These are phyloP conservation scores for Septoria petroselini DNA, from an alignment of 2,329 filamentous ascomycete genomes.

Conservation along the genomic window DNA sequence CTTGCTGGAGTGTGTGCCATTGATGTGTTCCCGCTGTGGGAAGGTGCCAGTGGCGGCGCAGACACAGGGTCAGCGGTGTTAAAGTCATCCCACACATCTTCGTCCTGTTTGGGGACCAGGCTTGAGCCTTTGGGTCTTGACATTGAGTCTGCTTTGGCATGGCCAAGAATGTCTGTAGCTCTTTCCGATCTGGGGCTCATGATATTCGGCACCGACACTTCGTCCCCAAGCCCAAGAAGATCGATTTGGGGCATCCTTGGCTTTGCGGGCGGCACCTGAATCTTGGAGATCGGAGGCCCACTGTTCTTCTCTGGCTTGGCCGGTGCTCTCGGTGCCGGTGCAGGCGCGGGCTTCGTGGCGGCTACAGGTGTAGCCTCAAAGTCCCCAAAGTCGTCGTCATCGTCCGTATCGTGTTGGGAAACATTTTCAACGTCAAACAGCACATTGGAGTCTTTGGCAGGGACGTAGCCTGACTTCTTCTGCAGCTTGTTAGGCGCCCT, in stretches of 20 bases:
- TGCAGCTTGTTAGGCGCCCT: constrained; percentile 27
- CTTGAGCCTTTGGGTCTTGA: constrained; percentile 14
- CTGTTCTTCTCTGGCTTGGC: constrained; percentile 13
- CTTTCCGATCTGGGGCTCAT: constrained; percentile 16
- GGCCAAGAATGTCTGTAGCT: constrained; percentile 13
- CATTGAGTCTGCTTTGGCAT: constrained; percentile 18
- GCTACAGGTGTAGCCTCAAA: constrained; percentile 29
- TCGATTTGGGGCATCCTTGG: constrained; percentile 27
- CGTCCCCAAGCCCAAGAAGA: constrained; percentile 33
- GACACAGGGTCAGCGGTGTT: constrained; percentile 27
- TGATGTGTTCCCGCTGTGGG: constrained; percentile 1
- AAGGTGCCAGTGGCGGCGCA: background rate
- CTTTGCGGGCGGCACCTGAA: constrained; percentile 1
- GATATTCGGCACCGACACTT: constrained; percentile 17
- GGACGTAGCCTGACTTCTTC: constrained; percentile 30
- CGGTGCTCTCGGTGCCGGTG: background rate
- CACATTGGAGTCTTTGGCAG: constrained; percentile 29
- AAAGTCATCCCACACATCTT: constrained; percentile 48
- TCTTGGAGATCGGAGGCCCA: background rate
- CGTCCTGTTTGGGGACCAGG: constrained; percentile 11
- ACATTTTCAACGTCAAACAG: constrained; percentile 38
- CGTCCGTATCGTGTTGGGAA: constrained; percentile 30
- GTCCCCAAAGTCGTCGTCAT: constrained; percentile 39
- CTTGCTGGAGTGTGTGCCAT: too few relatives aligned
- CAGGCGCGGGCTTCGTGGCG: background rate